A percentile compares a stretch with the other conserved stretches of the same genome.
Evolutionary conservation across 1,284 basidiomycete genomes (phyloP).

Genomic region (Leucoagaricus sp.): DNA sequence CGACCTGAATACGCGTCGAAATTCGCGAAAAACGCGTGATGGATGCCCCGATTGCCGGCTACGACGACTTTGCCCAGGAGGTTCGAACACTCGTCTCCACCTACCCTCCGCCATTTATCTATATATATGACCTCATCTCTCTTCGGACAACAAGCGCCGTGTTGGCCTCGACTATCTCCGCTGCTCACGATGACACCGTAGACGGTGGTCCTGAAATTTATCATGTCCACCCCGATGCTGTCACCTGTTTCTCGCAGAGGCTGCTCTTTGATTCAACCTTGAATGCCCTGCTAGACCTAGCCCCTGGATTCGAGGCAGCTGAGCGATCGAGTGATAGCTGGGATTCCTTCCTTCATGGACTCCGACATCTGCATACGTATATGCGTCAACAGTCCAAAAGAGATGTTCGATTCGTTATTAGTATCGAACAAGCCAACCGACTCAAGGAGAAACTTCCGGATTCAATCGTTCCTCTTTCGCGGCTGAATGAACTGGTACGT

Average conservation of each 20-base stretch:
- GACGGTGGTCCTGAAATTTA: slow-evolving; percentile 25
- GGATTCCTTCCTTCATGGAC: slow-evolving; percentile 68
- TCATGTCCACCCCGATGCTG: slow-evolving; percentile 56
- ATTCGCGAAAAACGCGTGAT: slow-evolving; percentile 10
- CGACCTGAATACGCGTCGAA: neutral
- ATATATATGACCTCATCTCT: slow-evolving; percentile 64
- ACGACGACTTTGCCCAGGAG: slow-evolving; percentile 33
- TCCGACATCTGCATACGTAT: slow-evolving; percentile 36
- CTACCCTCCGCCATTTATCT: slow-evolving; percentile 67
- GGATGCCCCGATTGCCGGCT: slow-evolving; percentile 19
- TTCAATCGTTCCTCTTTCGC: slow-evolving; percentile 68
- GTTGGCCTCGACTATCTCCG: slow-evolving; percentile 39
- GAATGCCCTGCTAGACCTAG: slow-evolving; percentile 60
- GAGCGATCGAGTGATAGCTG: slow-evolving; percentile 55
- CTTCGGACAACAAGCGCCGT: slow-evolving; percentile 45
- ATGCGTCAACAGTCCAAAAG: slow-evolving; percentile 14
- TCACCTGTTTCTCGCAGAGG: slow-evolving; percentile 67
- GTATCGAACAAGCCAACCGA: slow-evolving; percentile 71
- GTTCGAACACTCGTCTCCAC: slow-evolving; percentile 50
- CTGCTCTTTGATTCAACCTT: slow-evolving; percentile 71
- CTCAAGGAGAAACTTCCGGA: slow-evolving; percentile 64
- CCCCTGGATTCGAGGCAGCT: slow-evolving; percentile 28
- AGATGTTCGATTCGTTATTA: slow-evolving; percentile 53
- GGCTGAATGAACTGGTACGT: slow-evolving; percentile 76
- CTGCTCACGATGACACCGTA: slow-evolving; percentile 19